phyloP scores from a whole-genome alignment of 495 filamentous ascomycete genomes.

The Glarea lozoyensis region DNA sequence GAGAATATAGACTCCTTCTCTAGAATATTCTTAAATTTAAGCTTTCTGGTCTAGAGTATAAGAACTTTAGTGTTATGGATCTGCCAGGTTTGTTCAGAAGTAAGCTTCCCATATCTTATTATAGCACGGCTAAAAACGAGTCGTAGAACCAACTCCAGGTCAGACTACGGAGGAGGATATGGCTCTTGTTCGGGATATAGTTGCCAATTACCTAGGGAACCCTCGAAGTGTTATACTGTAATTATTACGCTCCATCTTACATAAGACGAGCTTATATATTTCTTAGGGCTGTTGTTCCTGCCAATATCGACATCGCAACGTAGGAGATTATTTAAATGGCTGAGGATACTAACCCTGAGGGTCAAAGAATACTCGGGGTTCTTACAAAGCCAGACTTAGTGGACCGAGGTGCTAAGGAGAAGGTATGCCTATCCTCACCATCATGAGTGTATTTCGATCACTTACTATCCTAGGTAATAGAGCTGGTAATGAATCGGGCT shows the following conservation, averaged over 20 bases:
- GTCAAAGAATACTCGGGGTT: neutral
- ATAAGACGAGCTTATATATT: too few relatives aligned
- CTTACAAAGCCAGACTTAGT: neutral
- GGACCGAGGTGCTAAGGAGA: neutral
- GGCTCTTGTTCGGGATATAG: constrained; percentile 32
- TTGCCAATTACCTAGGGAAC: too few relatives aligned
- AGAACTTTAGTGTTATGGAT: constrained; percentile 54
- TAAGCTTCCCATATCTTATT: too few relatives aligned
- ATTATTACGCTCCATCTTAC: neutral
- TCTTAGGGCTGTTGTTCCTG: too few relatives aligned
- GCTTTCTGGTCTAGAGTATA: constrained; percentile 44
- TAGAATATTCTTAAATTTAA: constrained; percentile 51
- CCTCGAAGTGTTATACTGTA: too few relatives aligned
- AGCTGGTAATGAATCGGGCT: too few relatives aligned
- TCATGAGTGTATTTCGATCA: too few relatives aligned
- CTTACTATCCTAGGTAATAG: too few relatives aligned
- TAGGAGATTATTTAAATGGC: neutral
- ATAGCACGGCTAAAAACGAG: too few relatives aligned
- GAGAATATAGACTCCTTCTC: too few relatives aligned
- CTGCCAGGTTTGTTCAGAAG: constrained; percentile 57
- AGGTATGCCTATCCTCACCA: too few relatives aligned
- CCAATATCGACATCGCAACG: neutral
- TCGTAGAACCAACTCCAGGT: constrained; percentile 34
- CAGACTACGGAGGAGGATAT: constrained; percentile 30
- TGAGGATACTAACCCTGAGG: neutral